These are phyloP conservation scores for Albophoma yamanashiensis DNA, from an alignment of 2,329 filamentous ascomycete genomes.

Conservation along the genomic window DNA sequence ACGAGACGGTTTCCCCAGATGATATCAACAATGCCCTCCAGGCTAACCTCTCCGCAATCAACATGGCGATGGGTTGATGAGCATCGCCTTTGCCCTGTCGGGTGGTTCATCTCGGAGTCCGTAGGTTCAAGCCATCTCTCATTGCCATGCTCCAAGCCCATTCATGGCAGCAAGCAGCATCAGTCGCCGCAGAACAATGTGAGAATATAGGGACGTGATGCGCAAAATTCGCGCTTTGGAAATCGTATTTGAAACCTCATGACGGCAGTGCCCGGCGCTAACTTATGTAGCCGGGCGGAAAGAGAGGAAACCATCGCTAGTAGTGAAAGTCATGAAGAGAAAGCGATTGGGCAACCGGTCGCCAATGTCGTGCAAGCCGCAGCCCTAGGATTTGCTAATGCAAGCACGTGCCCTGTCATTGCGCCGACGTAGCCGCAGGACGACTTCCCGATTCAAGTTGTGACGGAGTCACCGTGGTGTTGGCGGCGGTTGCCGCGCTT, in stretches of 20 bases:
- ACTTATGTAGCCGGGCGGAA: slow-evolving; percentile 8
- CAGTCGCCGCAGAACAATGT: neutral
- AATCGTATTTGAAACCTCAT: slow-evolving; percentile 14
- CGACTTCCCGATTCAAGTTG: slow-evolving; percentile 35
- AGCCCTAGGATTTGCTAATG: no score
- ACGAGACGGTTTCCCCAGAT: neutral
- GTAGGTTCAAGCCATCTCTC: neutral
- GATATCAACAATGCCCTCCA: neutral
- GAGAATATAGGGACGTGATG: neutral
- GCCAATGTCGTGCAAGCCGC: neutral
- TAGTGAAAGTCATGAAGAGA: slow-evolving; percentile 6
- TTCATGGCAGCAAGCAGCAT: neutral
- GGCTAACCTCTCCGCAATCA: neutral
- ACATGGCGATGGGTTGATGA: neutral
- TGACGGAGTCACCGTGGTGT: slow-evolving; percentile 27
- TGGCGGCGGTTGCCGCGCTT: slow-evolving; percentile 6
- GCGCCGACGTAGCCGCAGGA: slow-evolving; percentile 8
- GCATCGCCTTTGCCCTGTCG: neutral
- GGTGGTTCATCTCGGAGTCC: neutral
- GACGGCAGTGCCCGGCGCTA: slow-evolving; percentile 12
- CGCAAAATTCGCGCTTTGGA: neutral
- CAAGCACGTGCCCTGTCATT: neutral
- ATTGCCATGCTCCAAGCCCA: neutral
- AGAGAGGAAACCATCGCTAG: slow-evolving; percentile 20
- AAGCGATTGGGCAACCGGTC: neutral